phyloP scores from a whole-genome alignment of 2,329 filamentous ascomycete species.

The Cercospora canescens region DNA sequence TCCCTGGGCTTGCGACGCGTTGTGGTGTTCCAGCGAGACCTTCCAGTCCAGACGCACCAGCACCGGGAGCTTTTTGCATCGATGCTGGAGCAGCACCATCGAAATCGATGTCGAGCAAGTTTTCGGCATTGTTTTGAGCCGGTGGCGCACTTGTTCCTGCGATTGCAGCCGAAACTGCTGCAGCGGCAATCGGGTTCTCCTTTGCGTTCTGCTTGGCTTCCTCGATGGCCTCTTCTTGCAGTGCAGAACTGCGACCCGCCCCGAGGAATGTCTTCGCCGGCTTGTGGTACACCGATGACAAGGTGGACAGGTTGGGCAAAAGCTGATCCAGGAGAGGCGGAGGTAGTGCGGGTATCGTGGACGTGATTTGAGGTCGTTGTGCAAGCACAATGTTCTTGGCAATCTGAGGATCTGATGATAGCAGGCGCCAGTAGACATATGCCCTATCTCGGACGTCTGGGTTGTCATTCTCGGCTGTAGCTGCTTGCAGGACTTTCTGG shows the following conservation, averaged over 20 bases:
- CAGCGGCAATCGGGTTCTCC: slow-evolving; percentile 91
- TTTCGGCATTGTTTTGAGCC: slow-evolving; percentile 83
- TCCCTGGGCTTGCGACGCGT: slow-evolving; percentile 63
- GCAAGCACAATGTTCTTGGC: slow-evolving; percentile 93
- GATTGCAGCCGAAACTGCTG: slow-evolving; percentile 68
- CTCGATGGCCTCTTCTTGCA: slow-evolving; percentile 93
- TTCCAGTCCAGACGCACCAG: slow-evolving; percentile 52
- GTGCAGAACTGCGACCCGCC: slow-evolving; percentile 88
- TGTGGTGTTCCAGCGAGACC: slow-evolving; percentile 66
- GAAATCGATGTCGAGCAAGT: slow-evolving; percentile 93
- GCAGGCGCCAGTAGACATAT: slow-evolving; percentile 95
- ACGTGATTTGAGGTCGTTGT: slow-evolving; percentile 89
- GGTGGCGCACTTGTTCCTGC: slow-evolving; percentile 40
- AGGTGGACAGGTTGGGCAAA: slow-evolving; percentile 86
- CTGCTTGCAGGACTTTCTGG: slow-evolving; percentile 89
- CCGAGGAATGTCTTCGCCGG: slow-evolving; percentile 97
- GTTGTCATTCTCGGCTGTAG: slow-evolving; percentile 94
- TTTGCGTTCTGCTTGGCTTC: slow-evolving; percentile 90
- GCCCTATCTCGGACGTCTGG: slow-evolving; percentile 95
- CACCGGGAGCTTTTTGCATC: slow-evolving; percentile 63
- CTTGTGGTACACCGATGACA: slow-evolving; percentile 98
- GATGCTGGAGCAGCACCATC: slow-evolving; percentile 92
- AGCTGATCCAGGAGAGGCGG: slow-evolving; percentile 82
- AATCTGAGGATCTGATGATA: slow-evolving; percentile 87
- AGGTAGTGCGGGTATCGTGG: slow-evolving; percentile 88